Evolutionary conservation across 345 rosid species (phyloP).

Genomic region (Brassica juncea): DNA sequence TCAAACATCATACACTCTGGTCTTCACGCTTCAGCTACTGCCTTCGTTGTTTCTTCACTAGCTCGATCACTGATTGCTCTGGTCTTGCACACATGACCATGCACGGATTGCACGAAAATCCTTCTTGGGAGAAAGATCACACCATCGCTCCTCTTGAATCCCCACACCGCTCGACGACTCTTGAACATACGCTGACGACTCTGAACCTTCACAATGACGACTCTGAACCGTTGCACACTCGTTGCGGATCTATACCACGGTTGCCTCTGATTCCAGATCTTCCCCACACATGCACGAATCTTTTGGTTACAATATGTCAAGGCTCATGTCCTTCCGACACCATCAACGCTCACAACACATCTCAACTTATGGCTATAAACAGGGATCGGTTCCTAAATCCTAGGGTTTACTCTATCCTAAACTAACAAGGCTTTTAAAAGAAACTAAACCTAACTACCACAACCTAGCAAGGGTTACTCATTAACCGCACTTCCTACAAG

Average conservation of each 20-base stretch:
- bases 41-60: not conserved
- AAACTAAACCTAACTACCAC: too few species aligned
- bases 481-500: too few species aligned
- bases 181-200: not conserved
- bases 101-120: too few species aligned
- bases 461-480: not conserved
- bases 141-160: not conserved
- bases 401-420: too few species aligned
- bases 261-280: not conserved
- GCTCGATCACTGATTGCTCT: not conserved
- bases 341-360: not conserved
- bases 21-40: not conserved
- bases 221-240: not conserved
- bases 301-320: not conserved
- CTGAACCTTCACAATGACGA: not conserved
- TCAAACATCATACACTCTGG: not conserved
- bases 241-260: not conserved
- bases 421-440: too few species aligned
- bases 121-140: too few species aligned
- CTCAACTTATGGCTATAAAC: too few species aligned
- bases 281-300: not conserved
- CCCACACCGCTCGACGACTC: not conserved
- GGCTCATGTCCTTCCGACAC: not conserved
- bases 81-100: too few species aligned
- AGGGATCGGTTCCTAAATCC: too few species aligned